Conservation (phyloP, 116 monocot species). For the Trichopus zeylanicus region DNA sequence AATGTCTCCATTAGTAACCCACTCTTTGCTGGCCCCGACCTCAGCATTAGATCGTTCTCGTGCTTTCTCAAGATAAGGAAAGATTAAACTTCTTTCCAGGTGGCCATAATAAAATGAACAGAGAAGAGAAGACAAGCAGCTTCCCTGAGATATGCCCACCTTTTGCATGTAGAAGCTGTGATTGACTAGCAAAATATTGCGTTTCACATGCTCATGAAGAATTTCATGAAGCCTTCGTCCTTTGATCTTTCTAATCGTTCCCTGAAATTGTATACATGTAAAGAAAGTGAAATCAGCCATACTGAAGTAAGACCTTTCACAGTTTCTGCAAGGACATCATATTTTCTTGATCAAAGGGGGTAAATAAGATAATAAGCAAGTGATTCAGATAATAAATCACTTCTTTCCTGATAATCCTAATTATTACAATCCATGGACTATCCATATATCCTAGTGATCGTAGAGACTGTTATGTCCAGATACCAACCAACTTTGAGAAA, state of each 20-base stretch:
- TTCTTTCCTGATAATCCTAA: no score
- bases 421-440: no score
- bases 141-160: slow-evolving; percentile 84
- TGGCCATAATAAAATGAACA: slow-evolving; percentile 89
- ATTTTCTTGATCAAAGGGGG: no score
- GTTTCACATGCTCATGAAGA: slow-evolving; percentile 58
- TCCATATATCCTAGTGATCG: no score
- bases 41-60: not conserved
- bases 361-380: no score
- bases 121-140: slow-evolving; percentile 64
- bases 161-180: slow-evolving; percentile 61
- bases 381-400: no score
- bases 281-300: no score
- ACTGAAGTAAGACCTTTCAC: no score
- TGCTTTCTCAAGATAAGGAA: slow-evolving; percentile 57
- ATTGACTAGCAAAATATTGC: slow-evolving; percentile 49
- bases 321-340: no score
- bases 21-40: not conserved
- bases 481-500: no score
- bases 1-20: not conserved
- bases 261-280: slow-evolving; percentile 22
- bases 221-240: slow-evolving; percentile 25
- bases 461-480: no score
- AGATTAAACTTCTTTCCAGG: slow-evolving; percentile 61
- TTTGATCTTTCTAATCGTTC: slow-evolving; percentile 11